Evolutionary conservation across 129 eudicot genomes (phyloP), one percentile per base, ranked within the genome.

Genomic region (Lonicera japonica): DNA sequence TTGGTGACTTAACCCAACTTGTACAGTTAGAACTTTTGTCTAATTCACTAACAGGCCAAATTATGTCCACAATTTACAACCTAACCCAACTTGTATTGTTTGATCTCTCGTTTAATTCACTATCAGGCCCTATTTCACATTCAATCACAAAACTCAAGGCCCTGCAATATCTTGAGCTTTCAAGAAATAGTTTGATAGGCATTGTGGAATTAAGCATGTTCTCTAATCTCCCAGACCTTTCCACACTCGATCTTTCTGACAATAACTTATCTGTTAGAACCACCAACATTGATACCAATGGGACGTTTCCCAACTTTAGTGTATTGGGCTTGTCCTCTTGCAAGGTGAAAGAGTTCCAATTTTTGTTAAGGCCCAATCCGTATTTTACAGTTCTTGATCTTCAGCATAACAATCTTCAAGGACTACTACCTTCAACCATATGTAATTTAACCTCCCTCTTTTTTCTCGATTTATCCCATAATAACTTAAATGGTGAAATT

Each of bases 361-460:
- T 43, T 11, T 16, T 68, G 40, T 48, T 68, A 25, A 54, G 11
- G 1, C 17, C 45, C 21, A 39, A 47, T 6, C 18, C 12, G 11
- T 38, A 25, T 8, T 51, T 68, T 2, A 8, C 25, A 16, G 0
- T 16, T 16, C 18, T 66, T 8, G 20, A 66, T 21, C 17, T 54
- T 1, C 9, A 11, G 11, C 10, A 20, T 8, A 76, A 76, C 45
- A 8, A 1, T 24, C 41, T 76, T 41, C 38, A 52, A 25, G 79
- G 79, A 14, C 48, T 73, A 5, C 51, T 79, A 25, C 67, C 61
- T 70, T 40, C 52, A 29, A 64, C 73, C 1, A 56, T 79, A 36
- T 79, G 84, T 60, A 61, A 61, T 23, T 18, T 59, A 25, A 60
- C 10, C n/a, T n/a, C 5, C 13, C 51, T 70, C 5, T 0, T 1